A percentile compares a stretch with the other conserved stretches of the same genome.
These are phyloP conservation scores for Fusarium sp. DNA, from an alignment of 2,329 filamentous ascomycete species.

Conservation along the genomic window DNA sequence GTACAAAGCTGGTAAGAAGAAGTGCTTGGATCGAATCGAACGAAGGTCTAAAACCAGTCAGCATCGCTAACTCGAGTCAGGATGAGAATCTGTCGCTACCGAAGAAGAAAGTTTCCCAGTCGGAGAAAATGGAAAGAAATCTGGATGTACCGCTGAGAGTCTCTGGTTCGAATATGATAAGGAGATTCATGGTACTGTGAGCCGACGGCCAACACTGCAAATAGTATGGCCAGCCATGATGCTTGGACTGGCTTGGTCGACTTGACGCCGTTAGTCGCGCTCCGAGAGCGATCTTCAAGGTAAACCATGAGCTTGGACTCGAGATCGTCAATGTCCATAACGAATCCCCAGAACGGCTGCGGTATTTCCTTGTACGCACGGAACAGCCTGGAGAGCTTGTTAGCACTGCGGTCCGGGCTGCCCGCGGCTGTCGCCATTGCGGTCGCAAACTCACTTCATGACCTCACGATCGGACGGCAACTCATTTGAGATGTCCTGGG, in stretches of 20 bases:
- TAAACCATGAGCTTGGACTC: constrained; percentile 75
- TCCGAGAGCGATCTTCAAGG: constrained; percentile 71
- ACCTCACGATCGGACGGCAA: constrained; percentile 74
- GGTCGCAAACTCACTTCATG: constrained; percentile 65
- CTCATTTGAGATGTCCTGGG: constrained; percentile 70
- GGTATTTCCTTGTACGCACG: constrained; percentile 75
- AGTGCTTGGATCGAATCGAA: constrained; percentile 75
- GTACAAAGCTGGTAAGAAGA: constrained; percentile 71
- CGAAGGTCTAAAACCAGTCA: constrained; percentile 61
- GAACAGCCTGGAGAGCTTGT: constrained; percentile 62
- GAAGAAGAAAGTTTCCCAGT: constrained; percentile 71
- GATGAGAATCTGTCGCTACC: constrained; percentile 51
- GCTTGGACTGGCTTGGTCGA: constrained; percentile 67
- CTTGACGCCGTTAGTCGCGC: constrained; percentile 60
- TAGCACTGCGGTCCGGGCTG: neutral
- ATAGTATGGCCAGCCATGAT: constrained; percentile 75
- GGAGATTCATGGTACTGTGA: constrained; percentile 75
- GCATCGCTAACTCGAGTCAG: neutral
- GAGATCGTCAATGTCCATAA: constrained; percentile 74
- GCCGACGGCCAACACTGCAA: constrained; percentile 73
- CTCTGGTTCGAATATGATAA: constrained; percentile 69
- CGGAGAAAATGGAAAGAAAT: constrained; percentile 75
- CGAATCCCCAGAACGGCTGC: constrained; percentile 76
- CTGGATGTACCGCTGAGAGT: constrained; percentile 72
- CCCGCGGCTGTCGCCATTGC: neutral